Evolutionary conservation across 1,139 yeast species (phyloP), one percentile per base, ranked within the genome.

Genomic region (Saccharomyces hybrid): DNA sequence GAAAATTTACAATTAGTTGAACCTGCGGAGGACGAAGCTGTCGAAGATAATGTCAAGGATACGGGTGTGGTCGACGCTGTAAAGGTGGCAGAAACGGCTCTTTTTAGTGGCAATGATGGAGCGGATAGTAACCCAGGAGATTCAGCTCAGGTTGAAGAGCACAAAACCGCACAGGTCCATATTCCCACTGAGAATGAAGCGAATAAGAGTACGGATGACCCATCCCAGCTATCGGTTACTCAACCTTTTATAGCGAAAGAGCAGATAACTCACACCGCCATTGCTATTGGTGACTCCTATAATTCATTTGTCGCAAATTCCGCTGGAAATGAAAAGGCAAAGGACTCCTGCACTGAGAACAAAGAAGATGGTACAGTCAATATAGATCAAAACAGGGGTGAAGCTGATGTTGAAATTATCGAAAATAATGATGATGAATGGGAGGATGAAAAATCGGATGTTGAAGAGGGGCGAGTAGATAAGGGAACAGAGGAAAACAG

Each of bases 1-100:
- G 70, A 68, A 51, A 69, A 69, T 54, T 13, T 54, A 19, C 44
- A 38, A 19, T 38, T 46, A 9, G 48, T 46, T 4, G 31, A 26
- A 5, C 13, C 48, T 2, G 19, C 13, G 16, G 48, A 46, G 31
- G 25, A 16, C 31, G 48, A 46, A 25, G 16, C 16, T 27, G 48
- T n/a, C 19, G 11, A 26, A 6, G 23, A n/a, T 23, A 29, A 46
- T 46, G 13, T 16, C 8, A 8, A 14, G 16, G 6, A n/a, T 3
- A 2, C 38, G 8, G 38, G 16, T n/a, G 16, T 32, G 16, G n/a
- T 14, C 16, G 38, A 32, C 38, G 8, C 16, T 32, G 16, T 16
- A 27, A 19, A 44, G 11, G 19, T 7, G 16, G 14, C 4, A 14
- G 31, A 26, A 14, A 34, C 51, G 31, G 44, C 13, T 19, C 19